Evolutionary conservation across 169 alveolate species (phyloP).

Genomic region (Toxoplasma gondii): DNA sequence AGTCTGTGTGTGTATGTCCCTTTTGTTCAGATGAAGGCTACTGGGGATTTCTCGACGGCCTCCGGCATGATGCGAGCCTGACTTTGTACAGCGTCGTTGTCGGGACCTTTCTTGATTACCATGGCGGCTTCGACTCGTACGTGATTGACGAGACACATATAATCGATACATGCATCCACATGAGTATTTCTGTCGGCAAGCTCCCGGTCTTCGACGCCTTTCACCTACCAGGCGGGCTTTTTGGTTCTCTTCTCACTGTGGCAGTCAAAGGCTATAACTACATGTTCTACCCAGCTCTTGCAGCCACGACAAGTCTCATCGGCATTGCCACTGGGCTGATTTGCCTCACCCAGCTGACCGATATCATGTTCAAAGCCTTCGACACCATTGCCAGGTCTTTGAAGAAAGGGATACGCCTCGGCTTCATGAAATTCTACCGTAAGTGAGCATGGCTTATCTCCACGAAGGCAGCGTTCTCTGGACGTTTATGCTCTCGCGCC

Average conservation of each 20-base stretch:
- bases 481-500: too few species aligned
- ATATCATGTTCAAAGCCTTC: not conserved
- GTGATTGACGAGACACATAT: not conserved
- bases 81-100: not conserved
- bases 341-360: not conserved
- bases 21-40: not conserved
- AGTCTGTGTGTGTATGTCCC: not conserved
- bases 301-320: not conserved
- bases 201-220: not conserved
- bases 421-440: not conserved
- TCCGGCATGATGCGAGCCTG: not conserved
- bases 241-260: conserved; percentile 4
- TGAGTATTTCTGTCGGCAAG: not conserved
- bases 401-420: not conserved
- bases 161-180: not conserved
- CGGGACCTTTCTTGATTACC: not conserved
- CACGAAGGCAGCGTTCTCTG: too few species aligned
- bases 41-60: conserved; percentile 5
- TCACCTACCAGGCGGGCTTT: not conserved
- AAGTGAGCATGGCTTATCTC: not conserved
- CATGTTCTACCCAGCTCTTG: conserved; percentile 15
- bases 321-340: not conserved
- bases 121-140: not conserved
- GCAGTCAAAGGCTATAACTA: conserved; percentile 2
- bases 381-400: not conserved